Percentiles rank a stretch among this genome's conserved stretches.
Conservation (phyloP, 2,329 filamentous ascomycete species). For the Fusarium mexicanum region DNA sequence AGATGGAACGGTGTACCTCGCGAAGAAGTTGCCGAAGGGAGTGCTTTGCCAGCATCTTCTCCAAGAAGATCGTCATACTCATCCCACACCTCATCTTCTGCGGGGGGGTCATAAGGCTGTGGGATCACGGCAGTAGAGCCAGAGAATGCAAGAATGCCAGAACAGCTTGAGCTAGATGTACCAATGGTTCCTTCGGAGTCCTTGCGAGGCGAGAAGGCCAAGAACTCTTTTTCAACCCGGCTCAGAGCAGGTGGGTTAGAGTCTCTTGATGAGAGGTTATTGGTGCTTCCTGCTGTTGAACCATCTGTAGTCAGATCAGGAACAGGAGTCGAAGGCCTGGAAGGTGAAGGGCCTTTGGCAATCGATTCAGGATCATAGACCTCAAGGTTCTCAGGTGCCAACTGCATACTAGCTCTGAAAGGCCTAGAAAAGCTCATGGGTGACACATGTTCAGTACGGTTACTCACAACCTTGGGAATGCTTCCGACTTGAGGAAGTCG, state of each 20-base stretch:
- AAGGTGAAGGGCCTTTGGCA: conserved; percentile 59
- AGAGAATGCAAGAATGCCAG: conserved; percentile 67
- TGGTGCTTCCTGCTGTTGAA: conserved; percentile 48
- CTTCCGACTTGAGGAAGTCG: conserved; percentile 84
- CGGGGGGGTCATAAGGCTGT: conserved; percentile 67
- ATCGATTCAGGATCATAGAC: conserved; percentile 51
- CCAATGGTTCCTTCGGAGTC: conserved; percentile 68
- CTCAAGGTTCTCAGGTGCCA: conserved; percentile 43
- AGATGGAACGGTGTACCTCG: conserved; percentile 66
- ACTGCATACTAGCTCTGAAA: conserved; percentile 67
- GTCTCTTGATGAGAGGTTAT: conserved; percentile 45
- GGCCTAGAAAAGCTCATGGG: conserved; percentile 87
- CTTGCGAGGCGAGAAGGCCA: conserved; percentile 78
- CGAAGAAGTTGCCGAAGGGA: conserved; percentile 65
- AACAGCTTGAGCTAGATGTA: conserved; percentile 70
- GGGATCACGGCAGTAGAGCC: conserved; percentile 75
- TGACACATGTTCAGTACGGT: conserved; percentile 71
- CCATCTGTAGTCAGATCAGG: conserved; percentile 51
- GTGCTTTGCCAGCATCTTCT: conserved; percentile 60
- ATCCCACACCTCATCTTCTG: conserved; percentile 91
- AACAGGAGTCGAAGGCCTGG: conserved; percentile 51
- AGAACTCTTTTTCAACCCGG: conserved; percentile 67
- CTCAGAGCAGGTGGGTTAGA: conserved; percentile 44
- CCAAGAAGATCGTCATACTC: conserved; percentile 92
- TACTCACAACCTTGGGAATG: conserved; percentile 83